These are phyloP conservation scores for Pichia heedii DNA, from an alignment of 805 yeast genomes.

Conservation along the genomic window DNA sequence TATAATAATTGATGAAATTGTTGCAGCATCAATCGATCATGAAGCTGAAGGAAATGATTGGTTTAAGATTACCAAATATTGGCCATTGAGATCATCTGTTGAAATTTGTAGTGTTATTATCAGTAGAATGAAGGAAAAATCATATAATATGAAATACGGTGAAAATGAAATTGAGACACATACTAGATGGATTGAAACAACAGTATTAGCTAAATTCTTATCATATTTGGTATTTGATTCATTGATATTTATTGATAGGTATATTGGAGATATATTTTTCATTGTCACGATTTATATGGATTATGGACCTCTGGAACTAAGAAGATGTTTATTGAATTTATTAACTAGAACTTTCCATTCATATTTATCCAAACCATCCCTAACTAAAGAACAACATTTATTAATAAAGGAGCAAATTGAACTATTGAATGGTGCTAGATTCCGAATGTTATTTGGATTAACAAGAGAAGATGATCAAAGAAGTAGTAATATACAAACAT, in stretches of 20 bases:
- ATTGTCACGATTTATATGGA: slow-evolving; percentile 56
- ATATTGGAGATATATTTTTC: slow-evolving; percentile 62
- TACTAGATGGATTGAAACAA: slow-evolving; percentile 61
- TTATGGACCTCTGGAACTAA: slow-evolving; percentile 43
- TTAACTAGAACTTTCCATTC: slow-evolving; percentile 64
- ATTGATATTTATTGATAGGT: slow-evolving; percentile 48
- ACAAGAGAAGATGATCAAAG: slow-evolving; percentile 40
- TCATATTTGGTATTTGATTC: slow-evolving; percentile 67
- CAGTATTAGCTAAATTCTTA: slow-evolving; percentile 54
- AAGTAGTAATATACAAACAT: slow-evolving; percentile 1
- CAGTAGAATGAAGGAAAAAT: slow-evolving; percentile 43
- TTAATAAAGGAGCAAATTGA: slow-evolving; percentile 40
- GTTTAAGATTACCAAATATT: slow-evolving; percentile 52
- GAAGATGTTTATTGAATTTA: slow-evolving; percentile 52
- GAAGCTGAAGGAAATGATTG: slow-evolving; percentile 69
- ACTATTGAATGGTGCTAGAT: slow-evolving; percentile 50
- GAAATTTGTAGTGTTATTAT: slow-evolving; percentile 62
- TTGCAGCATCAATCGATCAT: slow-evolving; percentile 64
- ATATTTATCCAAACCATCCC: slow-evolving; percentile 45
- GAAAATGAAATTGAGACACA: slow-evolving; percentile 40
- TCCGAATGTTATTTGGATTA: slow-evolving; percentile 60
- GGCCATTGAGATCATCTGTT: slow-evolving; percentile 60
- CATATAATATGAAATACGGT: slow-evolving; percentile 38
- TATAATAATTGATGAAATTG: slow-evolving; percentile 61
- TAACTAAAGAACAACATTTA: slow-evolving; percentile 32